Evolutionary conservation across 2,329 filamentous ascomycete species (phyloP).

Genomic region (Claviceps digitariae): DNA sequence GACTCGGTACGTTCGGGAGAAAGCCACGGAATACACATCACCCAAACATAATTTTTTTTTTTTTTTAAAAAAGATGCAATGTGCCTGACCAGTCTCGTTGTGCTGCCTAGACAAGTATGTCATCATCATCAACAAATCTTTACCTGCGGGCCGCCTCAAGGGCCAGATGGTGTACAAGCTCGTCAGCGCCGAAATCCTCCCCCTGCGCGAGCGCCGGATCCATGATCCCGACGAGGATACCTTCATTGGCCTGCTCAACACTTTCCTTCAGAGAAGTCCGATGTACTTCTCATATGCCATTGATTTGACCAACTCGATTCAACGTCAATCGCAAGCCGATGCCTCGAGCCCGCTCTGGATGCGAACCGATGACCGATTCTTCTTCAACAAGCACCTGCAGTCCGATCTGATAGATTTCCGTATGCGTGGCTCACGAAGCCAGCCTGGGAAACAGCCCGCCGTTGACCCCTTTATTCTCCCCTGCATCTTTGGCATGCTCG

Average conservation of each 20-base stretch:
- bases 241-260: constrained; percentile 72
- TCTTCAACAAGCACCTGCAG: constrained; percentile 93
- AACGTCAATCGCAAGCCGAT: constrained; percentile 74
- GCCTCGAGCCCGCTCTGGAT: constrained; percentile 68
- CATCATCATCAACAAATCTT: constrained; percentile 87
- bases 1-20: constrained; percentile 54
- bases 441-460: constrained; percentile 56
- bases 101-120: constrained; percentile 68
- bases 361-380: constrained; percentile 91
- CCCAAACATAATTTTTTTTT: no score
- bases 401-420: constrained; percentile 87
- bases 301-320: constrained; percentile 93
- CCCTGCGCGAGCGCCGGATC: constrained; percentile 80
- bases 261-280: constrained; percentile 66
- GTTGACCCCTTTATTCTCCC: constrained; percentile 89
- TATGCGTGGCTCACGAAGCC: constrained; percentile 44
- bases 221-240: constrained; percentile 90
- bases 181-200: constrained; percentile 79
- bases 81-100: neutral
- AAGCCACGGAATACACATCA: no score
- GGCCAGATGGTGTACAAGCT: constrained; percentile 96
- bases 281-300: constrained; percentile 98
- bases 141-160: constrained; percentile 79
- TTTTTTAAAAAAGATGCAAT: no score
- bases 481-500: constrained; percentile 91